Evolutionary conservation across 495 filamentous ascomycete genomes (phyloP).

Genomic region (Tuber melanosporum): DNA sequence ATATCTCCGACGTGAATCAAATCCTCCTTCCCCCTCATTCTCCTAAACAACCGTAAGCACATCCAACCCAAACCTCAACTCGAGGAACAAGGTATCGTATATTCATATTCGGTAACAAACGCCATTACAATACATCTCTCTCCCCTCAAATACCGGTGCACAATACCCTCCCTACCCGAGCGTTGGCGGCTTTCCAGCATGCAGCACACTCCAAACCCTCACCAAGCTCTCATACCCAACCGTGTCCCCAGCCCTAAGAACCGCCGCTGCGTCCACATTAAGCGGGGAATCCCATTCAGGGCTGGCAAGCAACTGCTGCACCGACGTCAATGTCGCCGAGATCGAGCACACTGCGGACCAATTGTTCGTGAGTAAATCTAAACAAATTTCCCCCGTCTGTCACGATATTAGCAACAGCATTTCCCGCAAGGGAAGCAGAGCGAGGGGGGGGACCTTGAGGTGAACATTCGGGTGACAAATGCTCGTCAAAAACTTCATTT

Average conservation of each 20-base stretch:
- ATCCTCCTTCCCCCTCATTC: background rate
- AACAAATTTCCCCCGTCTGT: conserved; percentile 80
- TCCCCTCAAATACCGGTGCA: background rate
- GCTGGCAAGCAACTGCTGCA: conserved; percentile 68
- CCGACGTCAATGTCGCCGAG: conserved; percentile 64
- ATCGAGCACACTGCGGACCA: conserved; percentile 86
- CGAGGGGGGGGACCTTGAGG: conserved; percentile 47
- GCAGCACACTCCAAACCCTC: conserved; percentile 60
- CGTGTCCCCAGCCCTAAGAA: conserved; percentile 67
- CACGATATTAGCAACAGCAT: background rate
- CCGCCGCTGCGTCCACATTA: conserved; percentile 77
- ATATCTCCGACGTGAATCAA: background rate
- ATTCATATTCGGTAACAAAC: background rate
- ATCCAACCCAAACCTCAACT: background rate
- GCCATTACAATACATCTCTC: background rate
- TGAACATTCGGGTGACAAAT: conserved; percentile 83
- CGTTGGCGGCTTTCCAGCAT: conserved; percentile 30
- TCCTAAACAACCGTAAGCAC: background rate
- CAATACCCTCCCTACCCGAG: background rate
- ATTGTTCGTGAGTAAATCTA: conserved; percentile 72
- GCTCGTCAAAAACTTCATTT: conserved; percentile 67
- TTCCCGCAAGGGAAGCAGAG: background rate
- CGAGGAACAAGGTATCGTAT: background rate
- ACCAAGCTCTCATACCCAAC: conserved; percentile 75
- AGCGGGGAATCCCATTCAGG: conserved; percentile 77